A percentile compares a stretch with the other conserved stretches of the same genome.
Conservation (phyloP, 768 basidiomycete genomes). For the Pisolithus tinctorius region DNA sequence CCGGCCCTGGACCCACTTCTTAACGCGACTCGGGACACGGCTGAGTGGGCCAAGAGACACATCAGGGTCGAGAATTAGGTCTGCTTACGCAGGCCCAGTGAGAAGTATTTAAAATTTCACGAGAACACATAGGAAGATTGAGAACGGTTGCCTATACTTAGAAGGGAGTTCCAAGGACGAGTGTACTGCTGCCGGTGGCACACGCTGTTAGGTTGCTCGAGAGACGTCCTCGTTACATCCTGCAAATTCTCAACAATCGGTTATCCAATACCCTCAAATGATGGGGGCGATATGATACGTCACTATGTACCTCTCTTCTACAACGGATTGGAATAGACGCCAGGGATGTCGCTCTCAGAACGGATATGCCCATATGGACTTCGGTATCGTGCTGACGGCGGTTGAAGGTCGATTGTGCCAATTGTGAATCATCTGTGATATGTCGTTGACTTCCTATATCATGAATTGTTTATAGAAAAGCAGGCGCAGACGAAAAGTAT, state of each 20-base stretch:
- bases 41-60: constrained; percentile 57
- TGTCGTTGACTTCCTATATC: not conserved
- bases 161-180: too few relatives aligned
- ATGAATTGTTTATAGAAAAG: not conserved
- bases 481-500: not conserved
- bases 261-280: not conserved
- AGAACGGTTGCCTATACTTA: too few relatives aligned
- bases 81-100: not conserved
- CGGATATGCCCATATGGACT: constrained; percentile 2
- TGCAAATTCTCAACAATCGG: too few relatives aligned
- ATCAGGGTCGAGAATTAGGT: constrained; percentile 30
- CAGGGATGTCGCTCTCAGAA: not conserved
- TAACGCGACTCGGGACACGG: constrained; percentile 63
- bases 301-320: not conserved
- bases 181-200: not conserved
- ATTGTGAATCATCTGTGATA: not conserved
- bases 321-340: not conserved
- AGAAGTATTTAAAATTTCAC: too few relatives aligned
- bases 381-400: not conserved
- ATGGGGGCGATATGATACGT: not conserved
- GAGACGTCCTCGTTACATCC: too few relatives aligned
- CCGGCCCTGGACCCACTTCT: constrained; percentile 58
- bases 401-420: constrained; percentile 1
- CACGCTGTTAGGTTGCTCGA: not conserved
- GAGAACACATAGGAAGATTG: too few relatives aligned